phyloP scores from a whole-genome alignment of 306 rosid species.

The Lupinus albus region DNA sequence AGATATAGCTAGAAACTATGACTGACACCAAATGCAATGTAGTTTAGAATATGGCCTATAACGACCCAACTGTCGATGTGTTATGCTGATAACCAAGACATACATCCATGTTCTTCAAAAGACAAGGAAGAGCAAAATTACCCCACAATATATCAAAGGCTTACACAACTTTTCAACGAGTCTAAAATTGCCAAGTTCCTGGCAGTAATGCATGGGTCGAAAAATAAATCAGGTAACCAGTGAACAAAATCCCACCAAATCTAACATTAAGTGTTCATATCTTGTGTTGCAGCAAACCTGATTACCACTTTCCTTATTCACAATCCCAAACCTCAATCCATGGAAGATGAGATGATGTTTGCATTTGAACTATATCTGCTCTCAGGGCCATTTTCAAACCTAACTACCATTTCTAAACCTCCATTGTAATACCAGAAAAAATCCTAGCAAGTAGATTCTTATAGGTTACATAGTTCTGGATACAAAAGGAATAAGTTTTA shows the following conservation, averaged over 20 bases:
- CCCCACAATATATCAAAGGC: too few species aligned
- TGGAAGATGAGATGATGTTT: not conserved
- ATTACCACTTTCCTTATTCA: slow-evolving; percentile 4
- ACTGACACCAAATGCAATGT: not conserved
- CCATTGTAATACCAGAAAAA: slow-evolving; percentile 13
- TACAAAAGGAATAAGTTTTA: not conserved
- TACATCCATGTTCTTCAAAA: too few species aligned
- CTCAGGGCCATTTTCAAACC: not conserved
- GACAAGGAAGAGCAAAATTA: too few species aligned
- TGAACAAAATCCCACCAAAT: slow-evolving; percentile 17
- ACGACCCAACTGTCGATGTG: not conserved
- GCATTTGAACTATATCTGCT: slow-evolving; percentile 2
- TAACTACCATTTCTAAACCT: not conserved
- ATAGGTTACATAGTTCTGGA: not conserved
- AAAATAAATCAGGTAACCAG: slow-evolving; percentile 4
- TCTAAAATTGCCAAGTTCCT: too few species aligned
- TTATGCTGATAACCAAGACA: too few species aligned
- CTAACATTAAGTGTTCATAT: slow-evolving; percentile 1
- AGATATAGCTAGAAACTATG: not conserved
- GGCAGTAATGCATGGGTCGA: not conserved
- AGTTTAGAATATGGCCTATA: not conserved
- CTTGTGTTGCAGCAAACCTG: not conserved
- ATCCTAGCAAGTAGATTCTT: slow-evolving; percentile 4
- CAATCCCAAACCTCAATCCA: slow-evolving; percentile 16
- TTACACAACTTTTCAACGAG: too few species aligned